Conservation (phyloP, 2,329 filamentous ascomycete genomes). For the Botrytis tulipae region DNA sequence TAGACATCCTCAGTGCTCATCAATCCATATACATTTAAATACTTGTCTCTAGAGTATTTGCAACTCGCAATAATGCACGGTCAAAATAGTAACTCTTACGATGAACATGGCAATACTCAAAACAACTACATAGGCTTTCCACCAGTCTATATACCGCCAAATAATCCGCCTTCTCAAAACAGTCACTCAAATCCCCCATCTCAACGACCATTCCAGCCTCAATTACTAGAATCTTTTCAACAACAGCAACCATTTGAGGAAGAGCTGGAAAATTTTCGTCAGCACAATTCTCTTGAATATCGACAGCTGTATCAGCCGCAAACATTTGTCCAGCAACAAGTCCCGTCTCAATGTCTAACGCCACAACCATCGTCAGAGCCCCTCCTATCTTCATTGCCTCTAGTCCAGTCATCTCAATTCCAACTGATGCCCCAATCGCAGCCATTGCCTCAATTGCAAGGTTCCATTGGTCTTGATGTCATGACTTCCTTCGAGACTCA, state of each 20-base stretch:
- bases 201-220: neutral
- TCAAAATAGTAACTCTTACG: neutral
- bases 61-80: neutral
- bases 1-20: neutral
- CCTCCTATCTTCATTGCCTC: neutral
- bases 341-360: neutral
- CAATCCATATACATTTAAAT: neutral
- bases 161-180: neutral
- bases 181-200: neutral
- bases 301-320: neutral
- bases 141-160: no score
- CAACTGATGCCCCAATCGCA: neutral
- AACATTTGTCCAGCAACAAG: neutral
- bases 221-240: neutral
- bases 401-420: neutral
- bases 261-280: neutral
- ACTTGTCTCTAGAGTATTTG: neutral
- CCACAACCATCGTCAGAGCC: neutral
- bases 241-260: neutral
- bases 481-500: neutral
- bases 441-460: neutral
- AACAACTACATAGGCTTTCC: neutral
- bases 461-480: neutral
- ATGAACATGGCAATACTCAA: neutral
- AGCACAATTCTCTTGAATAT: neutral